Percentiles rank a stretch among this genome's conserved stretches.
Evolutionary conservation across 768 basidiomycete species (phyloP).

Genomic region (Rhodosporidiobolus odoratus): DNA sequence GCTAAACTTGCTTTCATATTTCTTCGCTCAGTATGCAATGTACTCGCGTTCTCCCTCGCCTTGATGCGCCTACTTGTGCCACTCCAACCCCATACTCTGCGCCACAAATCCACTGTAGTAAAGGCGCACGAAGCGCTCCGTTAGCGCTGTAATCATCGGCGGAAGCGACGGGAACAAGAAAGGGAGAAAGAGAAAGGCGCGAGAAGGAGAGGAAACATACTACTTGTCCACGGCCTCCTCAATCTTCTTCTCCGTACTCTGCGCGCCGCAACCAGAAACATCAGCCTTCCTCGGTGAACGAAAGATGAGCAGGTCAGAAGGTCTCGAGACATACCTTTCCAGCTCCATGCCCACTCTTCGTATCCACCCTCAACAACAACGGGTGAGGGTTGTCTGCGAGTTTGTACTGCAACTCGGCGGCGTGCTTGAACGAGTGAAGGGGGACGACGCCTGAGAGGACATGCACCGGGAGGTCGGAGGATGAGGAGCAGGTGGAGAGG

Average conservation of each 20-base stretch:
- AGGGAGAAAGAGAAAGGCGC: neutral
- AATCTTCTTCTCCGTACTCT: conserved; percentile 53
- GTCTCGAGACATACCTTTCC: conserved; percentile 53
- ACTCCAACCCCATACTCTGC: conserved; percentile 36
- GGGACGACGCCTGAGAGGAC: conserved; percentile 60
- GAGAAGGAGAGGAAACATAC: neutral
- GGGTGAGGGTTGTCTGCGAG: conserved; percentile 65
- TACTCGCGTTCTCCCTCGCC: too few relatives aligned
- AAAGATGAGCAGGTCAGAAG: neutral
- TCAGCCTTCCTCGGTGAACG: neutral
- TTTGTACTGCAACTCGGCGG: conserved; percentile 67
- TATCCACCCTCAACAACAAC: conserved; percentile 68
- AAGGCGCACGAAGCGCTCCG: neutral
- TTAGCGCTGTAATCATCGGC: too few relatives aligned
- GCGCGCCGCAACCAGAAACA: neutral
- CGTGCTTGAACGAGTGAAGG: conserved; percentile 75
- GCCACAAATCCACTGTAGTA: conserved; percentile 31
- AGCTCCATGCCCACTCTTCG: conserved; percentile 58
- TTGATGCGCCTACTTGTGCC: conserved; percentile 26
- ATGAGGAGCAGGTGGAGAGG: neutral
- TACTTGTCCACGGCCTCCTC: conserved; percentile 71
- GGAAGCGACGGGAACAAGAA: neutral
- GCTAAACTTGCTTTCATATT: too few relatives aligned
- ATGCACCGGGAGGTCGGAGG: conserved; percentile 44
- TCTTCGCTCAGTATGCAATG: too few relatives aligned